Evolutionary conservation across 306 rosid species (phyloP), one percentile per base, ranked within the genome.

Genomic region (Comarum palustre): DNA sequence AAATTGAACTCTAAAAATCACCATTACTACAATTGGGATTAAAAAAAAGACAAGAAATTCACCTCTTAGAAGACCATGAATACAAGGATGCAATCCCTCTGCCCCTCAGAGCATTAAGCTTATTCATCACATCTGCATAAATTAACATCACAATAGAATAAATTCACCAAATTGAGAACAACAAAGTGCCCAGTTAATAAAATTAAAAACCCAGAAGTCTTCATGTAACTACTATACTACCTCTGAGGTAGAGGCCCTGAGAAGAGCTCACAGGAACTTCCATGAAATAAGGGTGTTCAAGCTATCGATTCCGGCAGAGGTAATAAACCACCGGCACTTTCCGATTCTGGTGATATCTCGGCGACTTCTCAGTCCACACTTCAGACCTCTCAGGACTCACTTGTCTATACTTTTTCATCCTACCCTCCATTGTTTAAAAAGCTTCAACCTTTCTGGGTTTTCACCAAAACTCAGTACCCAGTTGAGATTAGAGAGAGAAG

Each of bases 231-330:
- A 43, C 20, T 39, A 3, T 55, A 38, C 41, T 79, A 93, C 98
- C 98, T 90, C 93, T 87, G 84, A 93, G 81, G 75, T 68, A 79
- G 57, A 90, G 86, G 3, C 98, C 96, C 14, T 83, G 83, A 4
- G 90, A 80, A 52, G 98, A 93, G 14, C 89, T 79, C 50, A 93
- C 59, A 2, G 86, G 82, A 51, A 93, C 90, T 84, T 93, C 98
- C 97, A 93, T 89, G 90, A 93, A 93, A 82, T 93, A 97, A 73
- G 98, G 98, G 47, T 93, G 98, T 74, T 93, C 97, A 4, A 93
- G 89, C 78, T 89, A 93, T 71, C 98, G 85, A 59, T 93, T 90
- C 76, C 96, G 71, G 72, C 87, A 87, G 46, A 93, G 96, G 76
- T 90, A 93, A 81, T 93, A 93, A 84, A 93, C 71, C 27, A 93